Base-by-base conservation (phyloP, 2,329 filamentous ascomycete species). In the Alternaria atra region DNA sequence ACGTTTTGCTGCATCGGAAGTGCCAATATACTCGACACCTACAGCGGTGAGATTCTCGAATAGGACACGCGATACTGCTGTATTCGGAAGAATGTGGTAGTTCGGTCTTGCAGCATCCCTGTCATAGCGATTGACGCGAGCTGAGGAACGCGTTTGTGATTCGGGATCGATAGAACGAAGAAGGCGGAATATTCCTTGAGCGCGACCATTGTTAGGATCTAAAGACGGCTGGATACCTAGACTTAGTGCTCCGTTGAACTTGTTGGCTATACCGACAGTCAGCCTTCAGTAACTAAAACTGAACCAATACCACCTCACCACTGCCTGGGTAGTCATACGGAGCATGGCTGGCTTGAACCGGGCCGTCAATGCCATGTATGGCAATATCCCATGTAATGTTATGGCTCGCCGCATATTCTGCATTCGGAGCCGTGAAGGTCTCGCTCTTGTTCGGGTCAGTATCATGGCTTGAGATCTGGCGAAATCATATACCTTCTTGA, bases 391-490 rank as follows among this genome's bases (percentile, higher is more conserved):
- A 70, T 1, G 65, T 58, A 29, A 75, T 72, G 52, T 71, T 69
- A 20, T 60, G 56, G 17, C 55, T 37, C 2, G 40, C 51, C 10
- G 70, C 67, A 43, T 64, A 71, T 2, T 32, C 17, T 2, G 61
- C 43, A 42, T 69, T 58, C 8, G 69, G 69, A 12, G 47, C 47
- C 6, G 58, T 58, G 50, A 75, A 75, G 7, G 43, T 69, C 48
- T 73, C 72, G 52, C 64, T 70, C 64, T 73, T 46, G 7, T 4
- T 37, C 27, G 23, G n/a, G 3, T 55, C 39, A 56, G 44, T 39
- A 25, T 35, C 17, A 48, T 34, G 1, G 17, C 29, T 37, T 10
- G 32, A 79, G 74, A 70, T 86, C 91, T 83, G 92, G 91, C 10
- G 17, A 9, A n/a, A 25, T 15, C 5, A 15, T 29, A 10, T 53